These are phyloP conservation scores for Pestalotiopsis sp. DNA, from an alignment of 2,329 filamentous ascomycete genomes.

Conservation along the genomic window DNA sequence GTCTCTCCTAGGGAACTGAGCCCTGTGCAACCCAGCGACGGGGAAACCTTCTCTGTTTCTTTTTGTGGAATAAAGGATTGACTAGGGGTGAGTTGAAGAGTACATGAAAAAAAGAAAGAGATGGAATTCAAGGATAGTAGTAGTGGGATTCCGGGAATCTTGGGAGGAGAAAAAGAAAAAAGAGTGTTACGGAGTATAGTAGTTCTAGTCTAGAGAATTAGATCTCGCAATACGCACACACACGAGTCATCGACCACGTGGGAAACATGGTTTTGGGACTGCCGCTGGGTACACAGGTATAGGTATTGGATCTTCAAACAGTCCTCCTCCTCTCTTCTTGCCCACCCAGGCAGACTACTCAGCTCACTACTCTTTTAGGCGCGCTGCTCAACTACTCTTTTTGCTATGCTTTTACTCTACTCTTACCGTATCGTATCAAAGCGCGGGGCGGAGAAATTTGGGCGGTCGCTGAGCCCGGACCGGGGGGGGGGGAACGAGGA, in stretches of 20 bases:
- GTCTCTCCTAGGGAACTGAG: background rate
- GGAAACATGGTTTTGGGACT: background rate
- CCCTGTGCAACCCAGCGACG: background rate
- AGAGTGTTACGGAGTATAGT: background rate
- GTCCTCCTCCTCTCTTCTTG: background rate
- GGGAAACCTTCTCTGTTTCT: background rate
- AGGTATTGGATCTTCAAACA: background rate
- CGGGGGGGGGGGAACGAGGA: background rate
- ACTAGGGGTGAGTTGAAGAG: slow-evolving; percentile 9
- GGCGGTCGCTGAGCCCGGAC: background rate
- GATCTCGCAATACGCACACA: background rate
- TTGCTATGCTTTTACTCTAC: background rate
- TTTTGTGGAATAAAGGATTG: background rate
- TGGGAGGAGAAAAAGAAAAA: background rate
- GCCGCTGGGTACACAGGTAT: background rate
- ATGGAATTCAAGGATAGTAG: background rate
- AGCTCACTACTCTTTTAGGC: background rate
- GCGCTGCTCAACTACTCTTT: background rate
- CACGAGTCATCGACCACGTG: background rate
- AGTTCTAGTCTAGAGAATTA: background rate
- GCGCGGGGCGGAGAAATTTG: background rate
- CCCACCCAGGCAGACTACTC: background rate
- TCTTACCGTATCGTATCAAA: background rate
- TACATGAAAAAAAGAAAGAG: background rate
- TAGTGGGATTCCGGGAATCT: background rate